Evolutionary conservation across 208 protist genomes (phyloP).

Genomic region (Porcisia hertigi): DNA sequence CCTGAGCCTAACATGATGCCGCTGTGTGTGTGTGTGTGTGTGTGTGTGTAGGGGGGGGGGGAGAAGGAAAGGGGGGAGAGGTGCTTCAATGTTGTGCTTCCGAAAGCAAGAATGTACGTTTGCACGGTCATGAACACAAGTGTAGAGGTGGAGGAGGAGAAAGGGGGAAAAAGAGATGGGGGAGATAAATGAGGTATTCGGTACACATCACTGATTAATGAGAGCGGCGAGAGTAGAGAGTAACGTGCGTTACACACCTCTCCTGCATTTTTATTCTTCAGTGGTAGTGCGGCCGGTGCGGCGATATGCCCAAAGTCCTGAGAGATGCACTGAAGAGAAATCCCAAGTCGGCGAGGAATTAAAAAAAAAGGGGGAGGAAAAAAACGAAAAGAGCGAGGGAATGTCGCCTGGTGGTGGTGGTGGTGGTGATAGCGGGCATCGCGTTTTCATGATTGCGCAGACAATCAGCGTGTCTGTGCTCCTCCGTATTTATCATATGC

Average conservation of each 20-base stretch:
- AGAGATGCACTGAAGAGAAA: not conserved
- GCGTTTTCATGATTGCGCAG: no score
- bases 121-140: not conserved
- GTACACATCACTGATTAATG: not conserved
- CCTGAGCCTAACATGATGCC: slow-evolving; percentile 81
- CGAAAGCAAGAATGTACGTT: not conserved
- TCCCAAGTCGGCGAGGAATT: not conserved
- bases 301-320: not conserved
- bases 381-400: not conserved
- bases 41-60: slow-evolving; percentile 2
- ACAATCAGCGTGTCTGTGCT: no score
- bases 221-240: not conserved
- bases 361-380: not conserved
- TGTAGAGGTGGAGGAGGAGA: not conserved
- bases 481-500: not conserved
- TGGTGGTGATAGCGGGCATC: no score
- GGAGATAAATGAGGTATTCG: no score
- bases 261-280: not conserved
- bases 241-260: not conserved
- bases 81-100: not conserved
- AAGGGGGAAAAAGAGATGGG: no score
- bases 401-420: not conserved
- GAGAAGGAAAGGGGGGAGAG: no score
- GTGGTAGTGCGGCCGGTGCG: not conserved
- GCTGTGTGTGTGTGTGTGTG: slow-evolving; percentile 14